phyloP scores from a whole-genome alignment of 2,329 filamentous ascomycete species.

The Epichloe elymi region DNA sequence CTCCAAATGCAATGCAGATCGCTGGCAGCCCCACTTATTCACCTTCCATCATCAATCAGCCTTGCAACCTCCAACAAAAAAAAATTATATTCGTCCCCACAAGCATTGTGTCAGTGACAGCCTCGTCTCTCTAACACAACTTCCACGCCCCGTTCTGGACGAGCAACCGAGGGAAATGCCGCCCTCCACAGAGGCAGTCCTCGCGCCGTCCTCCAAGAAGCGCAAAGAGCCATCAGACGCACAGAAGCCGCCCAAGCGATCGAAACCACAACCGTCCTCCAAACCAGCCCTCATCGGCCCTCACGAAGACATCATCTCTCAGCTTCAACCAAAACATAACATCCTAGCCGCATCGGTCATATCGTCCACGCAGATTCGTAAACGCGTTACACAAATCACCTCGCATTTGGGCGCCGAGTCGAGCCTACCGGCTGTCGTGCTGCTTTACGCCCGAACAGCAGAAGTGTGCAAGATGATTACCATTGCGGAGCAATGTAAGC shows the following conservation, averaged over 20 bases:
- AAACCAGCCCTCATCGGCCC: conserved; percentile 19
- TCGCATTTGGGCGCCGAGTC: conserved; percentile 25
- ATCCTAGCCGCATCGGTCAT: conserved; percentile 41
- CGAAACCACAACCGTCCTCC: conserved; percentile 4
- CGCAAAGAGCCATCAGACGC: not conserved
- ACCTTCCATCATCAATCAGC: too few relatives aligned
- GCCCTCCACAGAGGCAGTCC: not conserved
- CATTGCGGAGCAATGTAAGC: conserved; percentile 52
- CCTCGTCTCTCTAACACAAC: not conserved
- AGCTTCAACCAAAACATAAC: conserved; percentile 33
- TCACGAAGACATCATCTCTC: conserved; percentile 28
- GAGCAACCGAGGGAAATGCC: not conserved
- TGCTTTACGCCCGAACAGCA: conserved; percentile 36
- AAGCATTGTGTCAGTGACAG: not conserved
- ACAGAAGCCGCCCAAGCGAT: not conserved
- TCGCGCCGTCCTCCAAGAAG: not conserved
- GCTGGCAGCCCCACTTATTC: too few relatives aligned
- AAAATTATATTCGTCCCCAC: too few relatives aligned
- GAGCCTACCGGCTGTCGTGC: conserved; percentile 21
- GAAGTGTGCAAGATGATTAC: conserved; percentile 54
- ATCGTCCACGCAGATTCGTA: conserved; percentile 46
- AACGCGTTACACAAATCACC: conserved; percentile 33
- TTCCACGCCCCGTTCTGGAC: too few relatives aligned
- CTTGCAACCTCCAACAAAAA: too few relatives aligned
- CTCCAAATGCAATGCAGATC: too few relatives aligned